Evolutionary conservation across 768 basidiomycete genomes (phyloP).

Genomic region (Heimioporus sp.): DNA sequence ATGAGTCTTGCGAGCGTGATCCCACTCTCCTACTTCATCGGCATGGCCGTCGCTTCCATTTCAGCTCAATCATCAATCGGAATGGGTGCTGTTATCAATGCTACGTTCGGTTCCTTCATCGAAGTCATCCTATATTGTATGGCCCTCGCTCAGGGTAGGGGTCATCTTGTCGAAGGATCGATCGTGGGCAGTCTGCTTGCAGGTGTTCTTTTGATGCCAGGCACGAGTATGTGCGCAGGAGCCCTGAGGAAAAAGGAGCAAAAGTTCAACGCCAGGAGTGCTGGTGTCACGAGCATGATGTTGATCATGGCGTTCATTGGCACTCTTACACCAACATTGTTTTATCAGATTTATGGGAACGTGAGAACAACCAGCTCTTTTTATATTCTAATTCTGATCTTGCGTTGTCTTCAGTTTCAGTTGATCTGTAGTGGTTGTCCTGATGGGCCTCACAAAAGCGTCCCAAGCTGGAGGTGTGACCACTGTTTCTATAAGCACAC

Average conservation of each 20-base stretch:
- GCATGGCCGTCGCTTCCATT: slow-evolving; percentile 99
- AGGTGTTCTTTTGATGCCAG: slow-evolving; percentile 96
- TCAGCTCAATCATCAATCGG: slow-evolving; percentile 98
- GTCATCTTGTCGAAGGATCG: slow-evolving; percentile 92
- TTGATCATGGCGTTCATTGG: slow-evolving; percentile 99
- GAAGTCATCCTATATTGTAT: slow-evolving; percentile 93
- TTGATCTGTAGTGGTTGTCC: slow-evolving; percentile 84
- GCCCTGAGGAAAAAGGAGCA: slow-evolving; percentile 92
- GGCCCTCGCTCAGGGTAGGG: slow-evolving; percentile 87
- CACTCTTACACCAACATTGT: slow-evolving; percentile 89
- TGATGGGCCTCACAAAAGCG: slow-evolving; percentile 16
- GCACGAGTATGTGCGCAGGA: slow-evolving; percentile 90
- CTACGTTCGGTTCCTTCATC: slow-evolving; percentile 97
- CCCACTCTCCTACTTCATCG: slow-evolving; percentile 97
- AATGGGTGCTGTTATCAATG: slow-evolving; percentile 99
- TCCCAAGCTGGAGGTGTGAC: slow-evolving; percentile 74
- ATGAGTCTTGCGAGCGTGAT: slow-evolving; percentile 88
- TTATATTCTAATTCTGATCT: not conserved
- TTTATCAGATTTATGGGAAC: slow-evolving; percentile 97
- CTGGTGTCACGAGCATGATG: slow-evolving; percentile 99
- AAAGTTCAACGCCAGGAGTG: slow-evolving; percentile 98
- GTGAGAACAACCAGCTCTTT: slow-evolving; percentile 49
- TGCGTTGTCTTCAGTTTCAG: slow-evolving; percentile 63
- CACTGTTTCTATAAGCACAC: slow-evolving; percentile 96
- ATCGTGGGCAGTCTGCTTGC: slow-evolving; percentile 95